Base-by-base conservation (phyloP, 768 basidiomycete species). In the Pleurotus pulmonarius region DNA sequence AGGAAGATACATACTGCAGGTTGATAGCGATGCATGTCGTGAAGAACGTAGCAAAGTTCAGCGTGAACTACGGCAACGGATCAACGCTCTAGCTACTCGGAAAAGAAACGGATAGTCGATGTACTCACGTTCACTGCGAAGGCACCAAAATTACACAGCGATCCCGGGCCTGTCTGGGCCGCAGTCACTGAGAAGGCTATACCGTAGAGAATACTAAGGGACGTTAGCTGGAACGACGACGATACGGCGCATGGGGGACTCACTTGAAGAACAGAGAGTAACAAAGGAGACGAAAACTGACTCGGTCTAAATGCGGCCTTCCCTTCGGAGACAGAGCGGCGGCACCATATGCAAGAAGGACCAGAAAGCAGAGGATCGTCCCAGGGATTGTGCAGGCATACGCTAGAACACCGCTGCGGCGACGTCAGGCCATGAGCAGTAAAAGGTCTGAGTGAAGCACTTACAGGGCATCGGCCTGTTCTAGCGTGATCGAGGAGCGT, bases 1-100 rank as follows among this genome's bases (percentile, higher is more conserved):
- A 47, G 44, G 15, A 40, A 12, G 26, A 15, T 11, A 48, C 63
- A 4, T 29, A 67, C 67, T 65, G 60, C 1, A 67, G 59, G 52
- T 69, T 69, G 18, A 69, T 22, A 0, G 66, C 67, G 18, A 69
- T 67, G 51, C 62, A 63, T 11, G 61, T 63, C 3, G 64, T 65
- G 25, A 66, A 62, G 44, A 62, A 64, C 12, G 65, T 64, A 4
- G 65, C 61, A 6, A 66, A 67, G 37, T 46, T 58, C 8, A 64
- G 49, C 0, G 63, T 62, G 12, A 59, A 34, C 65, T 67, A 20
- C 11, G 16, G 11, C 15, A 24, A 20, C 2, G 3, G 29, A 34
- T 34, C 29, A 34, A 8, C 9, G 3, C 29, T 29, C 3, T 11
- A 9, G 8, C 29, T 34, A 34, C 29, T 3, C 9, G 29, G n/a